Evolutionary conservation across 1,284 basidiomycete species (phyloP), one percentile per base, ranked within the genome.

Genomic region (Malassezia restricta): DNA sequence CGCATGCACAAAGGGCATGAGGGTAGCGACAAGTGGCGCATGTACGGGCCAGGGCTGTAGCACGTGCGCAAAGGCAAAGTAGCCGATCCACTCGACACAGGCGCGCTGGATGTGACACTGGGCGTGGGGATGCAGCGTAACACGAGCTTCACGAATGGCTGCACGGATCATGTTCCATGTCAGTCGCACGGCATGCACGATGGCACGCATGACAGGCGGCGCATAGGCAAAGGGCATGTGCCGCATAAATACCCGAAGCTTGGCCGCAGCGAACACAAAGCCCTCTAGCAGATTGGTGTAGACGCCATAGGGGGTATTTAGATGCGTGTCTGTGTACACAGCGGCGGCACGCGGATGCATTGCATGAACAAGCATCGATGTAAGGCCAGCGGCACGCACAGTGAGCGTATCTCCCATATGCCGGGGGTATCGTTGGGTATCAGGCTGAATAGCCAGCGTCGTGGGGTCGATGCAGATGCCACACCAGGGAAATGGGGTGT

Each of bases 261-360:
- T 95, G 78, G 91, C 83, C 0, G 87, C 87, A 1, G 83, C 79
- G 24, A 92, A 74, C n/a, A 87, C 75, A 65, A 91, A 86, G 64
- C 83, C 85, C 72, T 90, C 83, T 69, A 89, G 90, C 8, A 94
- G 77, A 71, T 95, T 98, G 33, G 81, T 71, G 71, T 86, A 81
- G 3, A 87, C 82, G 0, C 79, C 79, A 31, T 77, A 63, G 27
- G 75, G 62, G 2, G 80, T 75, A 72, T 92, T 95, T 59, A 94
- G 78, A 6, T 68, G 66, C 2, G 80, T 79, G 72, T 96, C 91
- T 44, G 79, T 82, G 74, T 81, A 91, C 54, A 90, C 81, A 32
- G 82, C 77, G 64, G 88, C 85, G 9, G 57, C 62, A 30, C 64
- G 65, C 17, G 40, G 39, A 20, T 50, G 43, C 38, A 57, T 43